Evolutionary conservation across 306 rosid species (phyloP), one percentile per base, ranked within the genome.

Genomic region (Prunus salicina): DNA sequence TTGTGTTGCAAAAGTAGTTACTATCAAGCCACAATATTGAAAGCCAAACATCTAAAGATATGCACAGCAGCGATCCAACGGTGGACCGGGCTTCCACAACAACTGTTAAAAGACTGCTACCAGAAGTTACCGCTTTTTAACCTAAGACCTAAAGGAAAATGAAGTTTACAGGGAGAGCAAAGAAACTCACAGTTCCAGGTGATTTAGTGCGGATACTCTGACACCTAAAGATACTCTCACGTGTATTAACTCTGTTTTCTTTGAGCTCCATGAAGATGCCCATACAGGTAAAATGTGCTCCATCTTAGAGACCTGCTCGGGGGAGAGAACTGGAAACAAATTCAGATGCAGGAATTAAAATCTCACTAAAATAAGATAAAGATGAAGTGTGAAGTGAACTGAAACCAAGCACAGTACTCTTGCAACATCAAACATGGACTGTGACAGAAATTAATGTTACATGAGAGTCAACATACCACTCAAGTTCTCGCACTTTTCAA

Each of bases 301-400:
- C 89, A 72, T 78, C 63, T 82, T 80, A 67, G 97, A 92, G 76
- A 94, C 96, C 89, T 90, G 93, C 82, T 86, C 76, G 75, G 96
- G 96, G 32, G 95, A 84, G 84, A 90, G 89, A 87, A 92, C 97
- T 92, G 98, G 86, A 77, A 85, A 89, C 77, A 84, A 60, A 77
- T 57, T 85, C 84, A 87, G 90, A 84, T 79, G 72, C 73, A 67
- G 49, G 87, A 68, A 82, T 71, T 72, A 83, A 84, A 75, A 73
- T 78, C 67, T 63, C 51, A 61, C 60, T 30, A 24, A 81, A 81
- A 47, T 20, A 79, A 51, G 51, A 4, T 10, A 34, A 38, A 73
- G 45, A 43, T 18, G 20, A 45, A 46, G 8, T 8, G 18, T 50
- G 11, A 22, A 41, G 43, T 38, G 43, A 38, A 38, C 43, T 38